Evolutionary conservation across 805 yeast genomes (phyloP).

Genomic region (Debaryomyces tyrocola): DNA sequence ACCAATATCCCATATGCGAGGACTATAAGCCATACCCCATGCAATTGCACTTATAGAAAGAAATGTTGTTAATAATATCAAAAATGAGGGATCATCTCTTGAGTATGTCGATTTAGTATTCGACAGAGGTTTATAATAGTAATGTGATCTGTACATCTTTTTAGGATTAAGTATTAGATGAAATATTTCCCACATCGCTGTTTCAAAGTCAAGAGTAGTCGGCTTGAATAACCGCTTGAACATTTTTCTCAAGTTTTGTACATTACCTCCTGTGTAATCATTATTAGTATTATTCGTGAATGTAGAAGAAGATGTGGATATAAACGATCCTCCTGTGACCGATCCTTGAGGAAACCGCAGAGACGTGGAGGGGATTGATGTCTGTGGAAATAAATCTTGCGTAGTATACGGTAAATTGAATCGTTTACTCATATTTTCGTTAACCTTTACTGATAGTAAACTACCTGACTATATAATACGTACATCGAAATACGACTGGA

Average conservation of each 20-base stretch:
- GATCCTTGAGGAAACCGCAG: slow-evolving; percentile 13
- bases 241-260: slow-evolving; percentile 30
- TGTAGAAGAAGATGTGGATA: slow-evolving; percentile 15
- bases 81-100: slow-evolving; percentile 89
- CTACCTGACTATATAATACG: neutral
- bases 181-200: slow-evolving; percentile 89
- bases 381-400: slow-evolving; percentile 42
- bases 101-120: slow-evolving; percentile 68
- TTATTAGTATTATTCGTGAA: slow-evolving; percentile 4
- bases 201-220: slow-evolving; percentile 84
- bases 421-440: slow-evolving; percentile 32
- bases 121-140: slow-evolving; percentile 67
- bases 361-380: slow-evolving; percentile 16
- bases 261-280: slow-evolving; percentile 10
- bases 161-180: slow-evolving; percentile 73
- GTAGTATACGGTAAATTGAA: slow-evolving; percentile 41
- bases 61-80: slow-evolving; percentile 66
- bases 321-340: slow-evolving; percentile 22
- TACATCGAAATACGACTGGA: neutral
- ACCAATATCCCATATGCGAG: slow-evolving; percentile 58
- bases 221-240: slow-evolving; percentile 54
- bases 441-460: neutral
- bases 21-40: slow-evolving; percentile 85
- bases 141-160: slow-evolving; percentile 77
- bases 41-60: slow-evolving; percentile 75